These are phyloP conservation scores for Emmonsia crescens DNA, from an alignment of 2,329 filamentous ascomycete species.

Conservation along the genomic window DNA sequence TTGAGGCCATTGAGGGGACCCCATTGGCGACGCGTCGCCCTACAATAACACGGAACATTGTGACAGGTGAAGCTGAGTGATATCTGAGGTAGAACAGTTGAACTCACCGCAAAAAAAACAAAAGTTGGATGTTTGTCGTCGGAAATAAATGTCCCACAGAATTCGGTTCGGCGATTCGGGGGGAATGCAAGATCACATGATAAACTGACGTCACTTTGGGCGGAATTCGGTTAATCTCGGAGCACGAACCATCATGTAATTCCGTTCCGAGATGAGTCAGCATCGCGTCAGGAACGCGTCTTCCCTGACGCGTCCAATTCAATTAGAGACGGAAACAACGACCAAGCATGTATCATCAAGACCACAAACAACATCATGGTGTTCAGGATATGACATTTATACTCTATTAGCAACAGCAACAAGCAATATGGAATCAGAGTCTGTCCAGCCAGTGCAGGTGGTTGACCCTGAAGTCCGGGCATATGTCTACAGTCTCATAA, in stretches of 20 bases:
- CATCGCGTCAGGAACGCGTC: slow-evolving; percentile 21
- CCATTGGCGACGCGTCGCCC: slow-evolving; percentile 21
- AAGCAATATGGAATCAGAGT: slow-evolving; percentile 31
- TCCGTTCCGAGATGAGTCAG: not conserved
- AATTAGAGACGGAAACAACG: not conserved
- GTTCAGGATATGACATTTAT: not conserved
- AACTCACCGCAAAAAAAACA: not conserved
- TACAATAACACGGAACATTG: slow-evolving; percentile 29
- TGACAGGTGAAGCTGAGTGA: not conserved
- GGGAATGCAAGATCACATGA: not conserved
- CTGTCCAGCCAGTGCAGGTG: slow-evolving; percentile 36
- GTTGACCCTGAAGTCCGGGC: slow-evolving; percentile 89
- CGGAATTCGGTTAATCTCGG: not conserved
- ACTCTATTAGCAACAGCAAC: slow-evolving; percentile 10
- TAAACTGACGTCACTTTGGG: not conserved
- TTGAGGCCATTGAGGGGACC: slow-evolving; percentile 26
- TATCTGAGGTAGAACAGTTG: not conserved
- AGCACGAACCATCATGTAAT: not conserved
- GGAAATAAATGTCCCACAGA: not conserved
- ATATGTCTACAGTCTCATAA: slow-evolving; percentile 86
- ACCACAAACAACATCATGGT: not conserved
- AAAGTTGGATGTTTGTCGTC: not conserved
- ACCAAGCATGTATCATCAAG: not conserved
- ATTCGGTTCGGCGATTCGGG: not conserved
- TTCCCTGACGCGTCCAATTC: slow-evolving; percentile 12